Percentiles rank a stretch among this genome's conserved stretches.
Conservation (phyloP, 192 early-diverging fungal genomes). For the Coemansia sp. region DNA sequence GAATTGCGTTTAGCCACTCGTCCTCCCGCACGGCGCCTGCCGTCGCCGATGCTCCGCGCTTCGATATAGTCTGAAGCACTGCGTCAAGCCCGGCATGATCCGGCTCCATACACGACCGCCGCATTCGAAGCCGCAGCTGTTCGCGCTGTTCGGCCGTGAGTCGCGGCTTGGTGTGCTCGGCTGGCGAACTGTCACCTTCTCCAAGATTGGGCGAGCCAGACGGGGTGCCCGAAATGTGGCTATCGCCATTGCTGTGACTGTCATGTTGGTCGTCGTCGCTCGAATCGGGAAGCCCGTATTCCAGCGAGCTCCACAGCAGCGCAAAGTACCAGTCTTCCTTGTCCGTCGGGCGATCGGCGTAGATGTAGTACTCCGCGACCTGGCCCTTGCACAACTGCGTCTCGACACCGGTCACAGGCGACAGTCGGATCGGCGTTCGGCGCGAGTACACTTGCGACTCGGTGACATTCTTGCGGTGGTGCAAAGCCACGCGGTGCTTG, state of each 20-base stretch:
- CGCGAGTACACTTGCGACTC: slow-evolving; percentile 65
- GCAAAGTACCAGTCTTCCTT: slow-evolving; percentile 93
- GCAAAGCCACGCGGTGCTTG: slow-evolving; percentile 61
- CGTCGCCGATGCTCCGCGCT: slow-evolving; percentile 26
- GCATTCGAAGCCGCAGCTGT: slow-evolving; percentile 19
- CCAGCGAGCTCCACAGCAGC: slow-evolving; percentile 62
- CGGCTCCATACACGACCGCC: slow-evolving; percentile 34
- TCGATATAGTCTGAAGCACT: slow-evolving; percentile 29
- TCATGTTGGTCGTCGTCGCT: slow-evolving; percentile 18
- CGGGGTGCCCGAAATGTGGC: not conserved
- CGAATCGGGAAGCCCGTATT: slow-evolving; percentile 19
- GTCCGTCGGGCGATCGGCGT: slow-evolving; percentile 58
- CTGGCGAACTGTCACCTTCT: slow-evolving; percentile 1
- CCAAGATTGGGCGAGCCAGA: not conserved
- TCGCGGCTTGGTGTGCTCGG: not conserved
- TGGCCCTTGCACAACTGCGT: slow-evolving; percentile 20
- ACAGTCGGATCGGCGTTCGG: slow-evolving; percentile 52
- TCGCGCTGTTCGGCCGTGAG: slow-evolving; percentile 24
- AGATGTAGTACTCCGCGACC: slow-evolving; percentile 54
- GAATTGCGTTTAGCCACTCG: slow-evolving; percentile 81
- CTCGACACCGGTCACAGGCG: slow-evolving; percentile 20
- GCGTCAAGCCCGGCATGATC: slow-evolving; percentile 25
- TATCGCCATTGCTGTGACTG: not conserved
- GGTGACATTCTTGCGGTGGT: slow-evolving; percentile 43
- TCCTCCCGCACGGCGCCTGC: slow-evolving; percentile 50